A percentile compares a stretch with the other conserved stretches of the same genome.
Conservation (phyloP, 768 basidiomycete species). For the Lactarius vividus region DNA sequence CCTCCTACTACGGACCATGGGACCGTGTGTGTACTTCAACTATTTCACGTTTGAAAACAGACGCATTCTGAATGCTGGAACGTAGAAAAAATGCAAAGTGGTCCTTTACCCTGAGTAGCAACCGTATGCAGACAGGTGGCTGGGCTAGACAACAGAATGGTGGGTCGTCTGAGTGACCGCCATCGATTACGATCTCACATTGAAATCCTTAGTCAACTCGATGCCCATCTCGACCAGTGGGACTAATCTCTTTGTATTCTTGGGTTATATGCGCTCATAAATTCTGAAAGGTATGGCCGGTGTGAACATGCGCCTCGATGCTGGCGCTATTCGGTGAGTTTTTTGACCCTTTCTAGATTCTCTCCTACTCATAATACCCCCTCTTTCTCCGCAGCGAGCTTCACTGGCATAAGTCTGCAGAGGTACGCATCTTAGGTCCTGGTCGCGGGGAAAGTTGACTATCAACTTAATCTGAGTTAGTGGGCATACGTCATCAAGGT, state of each 20-base stretch:
- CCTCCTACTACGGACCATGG: constrained; percentile 65
- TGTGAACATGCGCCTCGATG: constrained; percentile 36
- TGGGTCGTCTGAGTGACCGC: constrained; percentile 28
- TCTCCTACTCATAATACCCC: background rate
- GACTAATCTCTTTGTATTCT: background rate
- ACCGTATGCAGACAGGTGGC: constrained; percentile 55
- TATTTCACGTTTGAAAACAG: background rate
- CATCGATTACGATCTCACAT: constrained; percentile 2
- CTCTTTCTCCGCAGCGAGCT: constrained; percentile 31
- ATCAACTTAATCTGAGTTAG: constrained; percentile 15
- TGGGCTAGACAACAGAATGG: constrained; percentile 60
- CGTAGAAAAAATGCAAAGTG: constrained; percentile 51
- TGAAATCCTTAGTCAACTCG: constrained; percentile 35
- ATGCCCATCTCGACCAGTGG: constrained; percentile 52
- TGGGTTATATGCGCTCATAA: background rate
- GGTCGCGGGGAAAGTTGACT: background rate
- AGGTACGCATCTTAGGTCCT: constrained; percentile 22
- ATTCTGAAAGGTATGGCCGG: constrained; percentile 31
- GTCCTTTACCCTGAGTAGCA: constrained; percentile 55
- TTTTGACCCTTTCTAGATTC: too few relatives aligned
- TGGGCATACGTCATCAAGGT: constrained; percentile 39
- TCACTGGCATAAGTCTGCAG: constrained; percentile 37
- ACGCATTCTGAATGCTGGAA: background rate
- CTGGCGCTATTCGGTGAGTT: constrained; percentile 33
- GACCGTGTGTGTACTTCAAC: constrained; percentile 35